Percentiles rank a stretch among this genome's conserved stretches.
Conservation (phyloP, 139 green algal genomes). For the Tetraselmis striata region DNA sequence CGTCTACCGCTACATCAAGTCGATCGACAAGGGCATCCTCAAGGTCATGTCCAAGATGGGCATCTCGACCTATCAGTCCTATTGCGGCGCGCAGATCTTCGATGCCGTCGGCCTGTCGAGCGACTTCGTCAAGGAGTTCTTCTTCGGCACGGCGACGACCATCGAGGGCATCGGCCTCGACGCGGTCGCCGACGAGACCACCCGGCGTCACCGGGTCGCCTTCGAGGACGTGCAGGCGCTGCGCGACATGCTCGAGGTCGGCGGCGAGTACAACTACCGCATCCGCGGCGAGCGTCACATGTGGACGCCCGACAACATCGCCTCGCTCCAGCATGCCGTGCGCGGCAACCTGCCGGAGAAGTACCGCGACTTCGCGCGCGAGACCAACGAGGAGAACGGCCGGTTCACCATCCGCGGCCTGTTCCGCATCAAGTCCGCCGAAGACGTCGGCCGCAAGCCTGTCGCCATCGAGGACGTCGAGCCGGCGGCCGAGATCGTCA, state of each 20-base stretch:
- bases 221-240: constrained; percentile 45
- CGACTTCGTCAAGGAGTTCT: constrained; percentile 81
- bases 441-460: too few relatives aligned
- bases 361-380: constrained; percentile 60
- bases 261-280: constrained; percentile 58
- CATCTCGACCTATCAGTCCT: constrained; percentile 85
- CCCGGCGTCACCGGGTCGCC: constrained; percentile 61
- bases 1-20: constrained; percentile 73
- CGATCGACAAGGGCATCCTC: constrained; percentile 47
- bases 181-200: constrained; percentile 51
- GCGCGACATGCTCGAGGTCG: constrained; percentile 74
- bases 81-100: constrained; percentile 97
- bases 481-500: constrained; percentile 79
- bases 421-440: constrained; percentile 66
- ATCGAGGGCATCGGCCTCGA: constrained; percentile 62
- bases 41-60: constrained; percentile 94
- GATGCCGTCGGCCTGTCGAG: constrained; percentile 75
- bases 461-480: constrained; percentile 66
- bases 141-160: constrained; percentile 74
- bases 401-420: constrained; percentile 76
- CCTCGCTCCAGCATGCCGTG: constrained; percentile 75
- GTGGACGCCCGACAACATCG: constrained; percentile 85
- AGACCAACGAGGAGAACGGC: constrained; percentile 59
- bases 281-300: constrained; percentile 71
- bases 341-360: constrained; percentile 55